A percentile compares a stretch with the other conserved stretches of the same genome.
Evolutionary conservation across 2,329 filamentous ascomycete genomes (phyloP).

Genomic region (Calcarisporium arbuscula): DNA sequence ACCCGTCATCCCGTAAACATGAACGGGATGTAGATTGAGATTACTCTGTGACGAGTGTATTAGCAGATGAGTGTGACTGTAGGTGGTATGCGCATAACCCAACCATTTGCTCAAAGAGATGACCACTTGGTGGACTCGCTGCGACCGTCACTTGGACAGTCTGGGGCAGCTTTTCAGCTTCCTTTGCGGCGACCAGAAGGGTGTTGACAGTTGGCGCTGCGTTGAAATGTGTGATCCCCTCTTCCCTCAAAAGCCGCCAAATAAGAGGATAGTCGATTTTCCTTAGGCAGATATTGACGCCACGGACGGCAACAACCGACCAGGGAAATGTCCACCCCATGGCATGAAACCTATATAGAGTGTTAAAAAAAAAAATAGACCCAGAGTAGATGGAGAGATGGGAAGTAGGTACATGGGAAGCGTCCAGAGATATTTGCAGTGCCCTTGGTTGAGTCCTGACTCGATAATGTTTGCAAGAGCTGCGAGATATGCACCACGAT

Average conservation of each 20-base stretch:
- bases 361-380: slow-evolving; percentile 30
- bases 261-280: slow-evolving; percentile 95
- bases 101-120: slow-evolving; percentile 94
- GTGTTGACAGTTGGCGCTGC: slow-evolving; percentile 97
- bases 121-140: slow-evolving; percentile 80
- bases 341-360: slow-evolving; percentile 50
- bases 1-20: slow-evolving; percentile 77
- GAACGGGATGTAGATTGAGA: slow-evolving; percentile 82
- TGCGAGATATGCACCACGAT: slow-evolving; percentile 81
- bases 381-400: slow-evolving; percentile 31
- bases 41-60: slow-evolving; percentile 23
- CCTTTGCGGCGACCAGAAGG: slow-evolving; percentile 71
- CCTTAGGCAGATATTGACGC: slow-evolving; percentile 89
- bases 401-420: slow-evolving; percentile 65
- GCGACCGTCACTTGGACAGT: slow-evolving; percentile 86
- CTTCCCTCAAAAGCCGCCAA: slow-evolving; percentile 80
- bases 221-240: slow-evolving; percentile 90
- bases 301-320: slow-evolving; percentile 86
- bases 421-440: slow-evolving; percentile 85
- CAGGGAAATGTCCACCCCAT: slow-evolving; percentile 85
- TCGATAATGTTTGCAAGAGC: slow-evolving; percentile 82
- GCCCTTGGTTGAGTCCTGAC: slow-evolving; percentile 69
- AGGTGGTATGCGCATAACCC: slow-evolving; percentile 8
- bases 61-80: not conserved
- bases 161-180: slow-evolving; percentile 62